phyloP scores from a whole-genome alignment of 139 green algal species.

The Nannochloris sp. region DNA sequence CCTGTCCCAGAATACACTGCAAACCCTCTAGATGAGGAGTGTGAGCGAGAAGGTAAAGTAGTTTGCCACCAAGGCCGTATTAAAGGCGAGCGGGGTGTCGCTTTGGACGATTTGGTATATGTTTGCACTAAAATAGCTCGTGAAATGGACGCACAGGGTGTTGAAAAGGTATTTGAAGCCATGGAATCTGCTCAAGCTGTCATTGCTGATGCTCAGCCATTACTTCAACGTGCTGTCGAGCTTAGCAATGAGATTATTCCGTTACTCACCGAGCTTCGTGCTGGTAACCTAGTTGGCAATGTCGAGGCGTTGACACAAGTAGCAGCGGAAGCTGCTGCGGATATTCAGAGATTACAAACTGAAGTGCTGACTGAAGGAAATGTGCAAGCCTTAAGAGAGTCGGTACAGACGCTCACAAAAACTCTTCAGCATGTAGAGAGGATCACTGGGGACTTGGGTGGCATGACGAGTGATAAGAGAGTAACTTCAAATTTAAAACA shows the following conservation, averaged over 20 bases:
- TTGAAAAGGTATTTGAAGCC: conserved; percentile 69
- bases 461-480: conserved; percentile 60
- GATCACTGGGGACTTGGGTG: conserved; percentile 55
- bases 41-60: conserved; percentile 78
- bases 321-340: conserved; percentile 63
- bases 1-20: conserved; percentile 65
- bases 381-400: conserved; percentile 65
- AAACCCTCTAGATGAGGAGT: conserved; percentile 67
- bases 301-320: conserved; percentile 74
- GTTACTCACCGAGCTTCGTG: conserved; percentile 62
- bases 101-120: conserved; percentile 95
- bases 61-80: conserved; percentile 86
- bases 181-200: conserved; percentile 58
- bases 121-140: conserved; percentile 80
- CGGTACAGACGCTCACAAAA: conserved; percentile 66
- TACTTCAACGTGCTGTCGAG: conserved; percentile 54
- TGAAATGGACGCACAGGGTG: conserved; percentile 78
- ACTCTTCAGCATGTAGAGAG: conserved; percentile 73
- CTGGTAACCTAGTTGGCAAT: conserved; percentile 67
- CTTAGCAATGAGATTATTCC: conserved; percentile 64
- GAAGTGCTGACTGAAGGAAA: conserved; percentile 90
- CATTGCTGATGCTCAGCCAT: conserved; percentile 60
- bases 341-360: conserved; percentile 82
- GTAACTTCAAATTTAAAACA: conserved; percentile 79
- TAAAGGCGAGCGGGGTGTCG: conserved; percentile 77